Evolutionary conservation across 2,329 filamentous ascomycete genomes (phyloP).

Genomic region (Mariannaea elegans): DNA sequence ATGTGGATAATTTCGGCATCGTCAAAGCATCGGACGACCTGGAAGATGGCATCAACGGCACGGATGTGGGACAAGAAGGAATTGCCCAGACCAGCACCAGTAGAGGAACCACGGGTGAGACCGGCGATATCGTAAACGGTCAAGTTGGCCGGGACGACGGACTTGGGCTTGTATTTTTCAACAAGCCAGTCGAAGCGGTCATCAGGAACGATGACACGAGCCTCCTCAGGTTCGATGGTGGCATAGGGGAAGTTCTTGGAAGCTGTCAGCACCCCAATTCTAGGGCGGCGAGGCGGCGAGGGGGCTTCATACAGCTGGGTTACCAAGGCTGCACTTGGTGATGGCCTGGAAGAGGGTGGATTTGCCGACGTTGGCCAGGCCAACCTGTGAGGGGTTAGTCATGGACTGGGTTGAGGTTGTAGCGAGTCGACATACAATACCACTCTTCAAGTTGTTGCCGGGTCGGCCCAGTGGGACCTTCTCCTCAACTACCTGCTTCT

Average conservation of each 20-base stretch:
- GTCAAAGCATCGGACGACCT: slow-evolving; percentile 96
- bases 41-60: slow-evolving; percentile 97
- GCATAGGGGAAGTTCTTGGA: slow-evolving; percentile 95
- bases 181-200: slow-evolving; percentile 95
- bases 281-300: slow-evolving; percentile 44
- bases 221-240: slow-evolving; percentile 98
- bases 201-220: slow-evolving; percentile 95
- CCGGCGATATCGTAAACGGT: slow-evolving; percentile 99
- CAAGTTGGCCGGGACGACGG: slow-evolving; percentile 93
- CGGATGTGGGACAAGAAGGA: slow-evolving; percentile 98
- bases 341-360: slow-evolving; percentile 99
- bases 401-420: background rate
- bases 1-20: slow-evolving; percentile 99
- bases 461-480: slow-evolving; percentile 96
- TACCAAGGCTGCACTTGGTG: slow-evolving; percentile 96
- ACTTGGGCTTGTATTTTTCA: slow-evolving; percentile 98
- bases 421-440: slow-evolving; percentile 76
- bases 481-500: slow-evolving; percentile 91
- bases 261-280: slow-evolving; percentile 52
- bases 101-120: slow-evolving; percentile 93
- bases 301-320: slow-evolving; percentile 80
- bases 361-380: slow-evolving; percentile 98
- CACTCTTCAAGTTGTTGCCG: slow-evolving; percentile 98
- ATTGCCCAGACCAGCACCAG: slow-evolving; percentile 96
- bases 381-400: slow-evolving; percentile 71